Conservation (phyloP, 257 asterid species). For the Nicotiana sylvestris region DNA sequence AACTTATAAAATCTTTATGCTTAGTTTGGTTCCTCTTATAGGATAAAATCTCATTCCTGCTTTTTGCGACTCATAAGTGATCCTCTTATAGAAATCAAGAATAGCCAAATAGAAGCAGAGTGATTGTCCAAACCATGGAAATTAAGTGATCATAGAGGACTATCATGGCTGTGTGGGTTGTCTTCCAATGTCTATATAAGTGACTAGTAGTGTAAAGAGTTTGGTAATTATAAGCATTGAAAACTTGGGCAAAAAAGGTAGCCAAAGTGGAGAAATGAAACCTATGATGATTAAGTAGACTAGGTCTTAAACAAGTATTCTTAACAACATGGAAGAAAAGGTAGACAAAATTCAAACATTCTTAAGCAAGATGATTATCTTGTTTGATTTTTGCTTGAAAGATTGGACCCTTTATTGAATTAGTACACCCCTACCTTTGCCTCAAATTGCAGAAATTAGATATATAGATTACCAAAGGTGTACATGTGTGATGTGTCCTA, state of each 20-base stretch:
- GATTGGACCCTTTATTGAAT: background rate
- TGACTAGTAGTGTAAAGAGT: background rate
- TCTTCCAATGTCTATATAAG: constrained; percentile 15
- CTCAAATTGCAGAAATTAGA: background rate
- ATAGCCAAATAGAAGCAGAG: background rate
- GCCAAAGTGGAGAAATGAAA: constrained; percentile 12
- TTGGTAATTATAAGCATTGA: constrained; percentile 18
- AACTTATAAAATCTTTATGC: background rate
- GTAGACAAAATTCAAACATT: constrained; percentile 9
- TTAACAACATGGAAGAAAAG: background rate
- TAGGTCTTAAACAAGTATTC: constrained; percentile 17
- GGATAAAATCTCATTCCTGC: background rate
- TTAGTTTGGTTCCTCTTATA: background rate
- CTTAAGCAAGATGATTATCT: constrained; percentile 26
- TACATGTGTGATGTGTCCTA: background rate
- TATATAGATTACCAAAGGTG: background rate
- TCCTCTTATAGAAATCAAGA: background rate
- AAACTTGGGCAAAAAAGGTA: constrained; percentile 18
- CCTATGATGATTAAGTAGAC: constrained; percentile 27
- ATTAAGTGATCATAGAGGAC: constrained; percentile 18
- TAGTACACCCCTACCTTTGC: background rate
- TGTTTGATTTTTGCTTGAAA: constrained; percentile 16
- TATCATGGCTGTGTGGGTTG: constrained; percentile 19
- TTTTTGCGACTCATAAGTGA: background rate
- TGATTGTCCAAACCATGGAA: constrained; percentile 14